Conservation (phyloP, 2,329 filamentous ascomycete species). For the Allantophomopsis lycopodina region DNA sequence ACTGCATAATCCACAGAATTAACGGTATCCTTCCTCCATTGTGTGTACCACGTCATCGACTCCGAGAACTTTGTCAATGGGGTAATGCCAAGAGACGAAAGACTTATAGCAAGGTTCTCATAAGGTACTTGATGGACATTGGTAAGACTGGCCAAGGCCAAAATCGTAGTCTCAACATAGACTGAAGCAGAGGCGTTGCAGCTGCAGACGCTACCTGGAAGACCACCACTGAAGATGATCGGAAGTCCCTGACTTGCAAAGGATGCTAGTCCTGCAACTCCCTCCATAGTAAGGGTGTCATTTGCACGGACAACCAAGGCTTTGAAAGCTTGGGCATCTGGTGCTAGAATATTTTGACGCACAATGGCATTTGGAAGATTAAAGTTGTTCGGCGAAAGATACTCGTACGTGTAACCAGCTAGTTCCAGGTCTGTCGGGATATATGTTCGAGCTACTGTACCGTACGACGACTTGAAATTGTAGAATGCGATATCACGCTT, state of each 20-base stretch:
- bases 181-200: too few species aligned
- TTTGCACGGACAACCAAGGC: conserved; percentile 25
- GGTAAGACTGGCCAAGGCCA: too few species aligned
- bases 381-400: conserved; percentile 30
- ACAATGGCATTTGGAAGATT: conserved; percentile 23
- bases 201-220: too few species aligned
- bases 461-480: conserved; percentile 9
- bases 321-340: conserved; percentile 24
- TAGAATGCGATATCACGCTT: conserved; percentile 22
- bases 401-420: conserved; percentile 17
- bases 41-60: too few species aligned
- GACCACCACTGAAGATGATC: conserved; percentile 15
- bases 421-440: conserved; percentile 1
- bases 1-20: too few species aligned
- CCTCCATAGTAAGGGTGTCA: conserved; percentile 21
- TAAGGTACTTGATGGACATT: too few species aligned
- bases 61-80: too few species aligned
- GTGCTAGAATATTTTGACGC: conserved; percentile 20
- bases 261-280: conserved; percentile 18
- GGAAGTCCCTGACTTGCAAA: conserved; percentile 25
- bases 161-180: too few species aligned
- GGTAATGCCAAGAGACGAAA: too few species aligned
- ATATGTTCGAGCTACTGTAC: not conserved
- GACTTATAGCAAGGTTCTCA: too few species aligned
- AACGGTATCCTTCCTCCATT: too few species aligned